Base-by-base conservation (phyloP, 2,329 filamentous ascomycete genomes). In the Calonectria naviculata region DNA sequence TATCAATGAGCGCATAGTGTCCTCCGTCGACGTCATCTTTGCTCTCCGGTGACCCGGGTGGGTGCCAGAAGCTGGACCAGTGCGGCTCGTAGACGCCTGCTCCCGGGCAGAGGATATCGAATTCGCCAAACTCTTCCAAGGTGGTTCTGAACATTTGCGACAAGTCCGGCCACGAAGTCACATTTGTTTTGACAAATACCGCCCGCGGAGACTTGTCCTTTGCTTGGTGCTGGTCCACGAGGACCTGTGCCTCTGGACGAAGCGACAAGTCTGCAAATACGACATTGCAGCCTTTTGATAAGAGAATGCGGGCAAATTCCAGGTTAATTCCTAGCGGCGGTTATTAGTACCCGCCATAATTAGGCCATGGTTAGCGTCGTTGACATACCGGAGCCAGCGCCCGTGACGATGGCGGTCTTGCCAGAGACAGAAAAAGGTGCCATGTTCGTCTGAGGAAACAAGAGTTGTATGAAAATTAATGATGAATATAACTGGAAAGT, bases 31-130 rank as follows among this genome's bases (percentile, higher is more conserved):
- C 10, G 5, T 67, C 76, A 54, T 85, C 84, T 1, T 71, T 77
- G 67, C 81, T 82, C 60, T 80, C 78, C 0, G 74, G 19, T 0
- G 82, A 81, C 0, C 83, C 84, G 0, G 84, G 84, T 2, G 84
- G 84, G 38, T 81, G 79, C 84, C 84, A 86, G 62, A 86, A 86
- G 75, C 75, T 82, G 17, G 83, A 84, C 81, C 80, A 85, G 7
- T 78, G 72, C 73, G 86, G 86, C 70, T 87, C 86, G 61, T 84
- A 88, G 5, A 88, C 78, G 31, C 86, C 86, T 0, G 86, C 86
- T 0, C 85, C 85, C 0, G 86, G 85, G 42, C 84, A 86, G 4
- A 87, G 77, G 28, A 88, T 81, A 56, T 85, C 84, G 69, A 84
- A 80, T 2, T 74, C 75, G 0, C 82, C 83, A 61, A 87, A 87